A percentile compares a stretch with the other conserved stretches of the same genome.
These are phyloP conservation scores for Curvularia verruculosa DNA, from an alignment of 2,329 filamentous ascomycete species.

Conservation along the genomic window DNA sequence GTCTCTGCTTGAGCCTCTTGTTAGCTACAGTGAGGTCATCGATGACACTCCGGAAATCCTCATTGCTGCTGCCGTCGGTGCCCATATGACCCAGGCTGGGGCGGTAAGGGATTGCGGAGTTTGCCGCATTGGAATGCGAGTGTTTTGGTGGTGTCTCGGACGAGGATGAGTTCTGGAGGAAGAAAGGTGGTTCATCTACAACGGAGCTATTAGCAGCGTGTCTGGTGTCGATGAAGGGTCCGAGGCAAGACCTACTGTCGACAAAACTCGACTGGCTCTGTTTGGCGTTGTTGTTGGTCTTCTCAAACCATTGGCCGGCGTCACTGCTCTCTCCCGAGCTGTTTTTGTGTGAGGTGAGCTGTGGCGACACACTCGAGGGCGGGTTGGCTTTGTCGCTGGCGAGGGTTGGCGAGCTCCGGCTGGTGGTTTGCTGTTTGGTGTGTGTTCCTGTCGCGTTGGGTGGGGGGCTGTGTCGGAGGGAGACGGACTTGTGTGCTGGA, in stretches of 20 bases:
- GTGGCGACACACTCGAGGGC: slow-evolving; percentile 50
- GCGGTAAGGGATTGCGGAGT: slow-evolving; percentile 36
- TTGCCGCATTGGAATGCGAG: slow-evolving; percentile 18
- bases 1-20: slow-evolving; percentile 73
- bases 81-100: slow-evolving; percentile 49
- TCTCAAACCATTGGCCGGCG: slow-evolving; percentile 59
- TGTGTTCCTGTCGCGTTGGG: background rate
- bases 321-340: slow-evolving; percentile 60
- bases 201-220: slow-evolving; percentile 6
- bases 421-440: slow-evolving; percentile 16
- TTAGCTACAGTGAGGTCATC: slow-evolving; percentile 87
- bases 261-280: slow-evolving; percentile 47
- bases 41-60: slow-evolving; percentile 81
- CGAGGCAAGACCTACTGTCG: slow-evolving; percentile 47
- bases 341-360: slow-evolving; percentile 41
- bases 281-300: slow-evolving; percentile 56
- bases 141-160: slow-evolving; percentile 51
- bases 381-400: slow-evolving; percentile 48
- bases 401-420: slow-evolving; percentile 33
- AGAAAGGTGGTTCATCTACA: slow-evolving; percentile 53
- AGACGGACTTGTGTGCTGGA: slow-evolving; percentile 55
- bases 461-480: slow-evolving; percentile 51
- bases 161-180: slow-evolving; percentile 54
- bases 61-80: slow-evolving; percentile 65
- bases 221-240: background rate